Base-by-base conservation (phyloP, 257 asterid genomes). In the Apocynum venetum region DNA sequence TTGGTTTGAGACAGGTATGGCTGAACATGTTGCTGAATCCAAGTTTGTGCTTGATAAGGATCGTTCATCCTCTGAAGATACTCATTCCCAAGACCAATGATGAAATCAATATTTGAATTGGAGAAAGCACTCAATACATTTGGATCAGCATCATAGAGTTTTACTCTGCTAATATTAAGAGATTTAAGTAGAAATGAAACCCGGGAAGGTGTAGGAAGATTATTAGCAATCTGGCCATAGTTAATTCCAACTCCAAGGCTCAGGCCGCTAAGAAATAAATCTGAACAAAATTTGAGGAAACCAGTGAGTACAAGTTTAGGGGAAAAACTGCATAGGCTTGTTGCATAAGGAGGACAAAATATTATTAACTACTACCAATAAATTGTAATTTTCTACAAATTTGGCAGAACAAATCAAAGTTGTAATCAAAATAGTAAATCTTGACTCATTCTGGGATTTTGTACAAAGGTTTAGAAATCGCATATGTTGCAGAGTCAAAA, bases 171-270 rank as follows among this genome's bases (percentile, higher is more conserved):
- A 4, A 91, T 76, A 81, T 88, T 89, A 80, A 94, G 85, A 56
- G 96, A 92, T 61, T 47, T 36, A 43, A 94, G 91, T 73, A 92
- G 96, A 57, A 2, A 25, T 2, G 89, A 87, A 2, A 94, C 98
- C 0, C 87, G 89, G n/a, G 96, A 72, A 3, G 96, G 93, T 8
- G 94, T 1, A 13, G 98, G 98, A 44, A 95, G 90, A 78, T 95
- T 89, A 85, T 91, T 86, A 14, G 96, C 96, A 43, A 95, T 89
- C 80, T 92, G 97, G 67, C 98, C 98, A 78, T 94, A 94, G 85
- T 94, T 94, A 60, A 94, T 92, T 46, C 98, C 98, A 44, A 91
- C 75, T 81, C 93, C 95, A 0, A 75, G 31, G 79, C 91, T 74
- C 44, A 74, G 77, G 20, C 47, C 74, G 15, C 78, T 25, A 3